Evolutionary conservation across 768 basidiomycete genomes (phyloP), one percentile per base, ranked within the genome.

Genomic region (Rhizopogon rudus): DNA sequence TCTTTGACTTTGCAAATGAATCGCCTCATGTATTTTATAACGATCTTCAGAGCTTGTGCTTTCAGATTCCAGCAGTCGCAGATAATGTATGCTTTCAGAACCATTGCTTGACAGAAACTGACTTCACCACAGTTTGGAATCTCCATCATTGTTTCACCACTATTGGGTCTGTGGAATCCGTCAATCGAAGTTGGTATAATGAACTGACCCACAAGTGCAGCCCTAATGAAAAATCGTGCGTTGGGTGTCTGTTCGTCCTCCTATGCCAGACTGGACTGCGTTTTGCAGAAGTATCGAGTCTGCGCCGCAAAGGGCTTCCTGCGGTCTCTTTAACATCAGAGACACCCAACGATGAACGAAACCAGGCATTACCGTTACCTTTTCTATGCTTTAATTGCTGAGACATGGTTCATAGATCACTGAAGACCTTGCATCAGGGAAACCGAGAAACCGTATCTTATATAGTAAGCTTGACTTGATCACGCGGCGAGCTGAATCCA

Each of bases 181-280:
- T 35, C 22, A 22, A 37, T 49, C 2, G 14, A 37, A 10, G 17
- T 37, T 49, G 4, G 35, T 37, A 22, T 16, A 16, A 49, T 37
- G 14, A 22, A 12, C 48, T 49, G 35, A 49, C 20, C 20, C 22
- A 3, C 31, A 44, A n/a, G 40, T 43, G 31, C 56, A 91, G 91
- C 90, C 20, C 71, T 93, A 25, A 92, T 93, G 84, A 86, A 87
- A 68, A 85, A 92, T 62, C 91, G 89, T 88, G 60, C 68, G 79
- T 67, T 31, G 6, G 3, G 44, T 20, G n/a, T 37, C 37, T 10
- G 37, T 49, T 49, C 14, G 35, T 49, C 5, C 25, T 22, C 22
- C 1, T 2, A 16, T 22, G 14, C 3, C 7, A 9, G 56, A 40
- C 41, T 58, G 16, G 16, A 40, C 10, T 44, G 40, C 9, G 35